Conservation (phyloP, 768 basidiomycete genomes). For the Mycena floridula region DNA sequence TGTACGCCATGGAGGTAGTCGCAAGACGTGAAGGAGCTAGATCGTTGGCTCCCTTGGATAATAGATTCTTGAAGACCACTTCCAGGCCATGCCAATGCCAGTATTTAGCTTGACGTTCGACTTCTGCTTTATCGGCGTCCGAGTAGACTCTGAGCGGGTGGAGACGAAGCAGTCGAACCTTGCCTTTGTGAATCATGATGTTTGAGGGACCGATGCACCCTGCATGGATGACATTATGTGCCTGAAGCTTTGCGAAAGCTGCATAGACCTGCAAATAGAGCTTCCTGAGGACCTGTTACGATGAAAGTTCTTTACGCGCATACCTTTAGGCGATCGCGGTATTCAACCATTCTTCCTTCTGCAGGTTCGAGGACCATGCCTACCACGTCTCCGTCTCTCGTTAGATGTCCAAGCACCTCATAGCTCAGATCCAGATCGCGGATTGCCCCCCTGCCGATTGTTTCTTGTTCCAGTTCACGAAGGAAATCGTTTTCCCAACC, state of each 20-base stretch:
- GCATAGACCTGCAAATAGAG: constrained; percentile 18
- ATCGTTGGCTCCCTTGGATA: background rate
- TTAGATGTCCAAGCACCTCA: constrained; percentile 16
- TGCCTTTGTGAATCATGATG: constrained; percentile 27
- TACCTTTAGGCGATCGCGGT: constrained; percentile 18
- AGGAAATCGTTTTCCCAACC: constrained; percentile 23
- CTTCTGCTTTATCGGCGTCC: constrained; percentile 1
- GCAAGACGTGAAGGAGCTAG: too few relatives aligned
- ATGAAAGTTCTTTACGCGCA: background rate
- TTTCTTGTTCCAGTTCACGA: constrained; percentile 19
- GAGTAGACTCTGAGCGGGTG: constrained; percentile 7
- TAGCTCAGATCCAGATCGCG: constrained; percentile 29
- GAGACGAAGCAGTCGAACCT: constrained; percentile 26
- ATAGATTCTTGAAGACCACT: constrained; percentile 18
- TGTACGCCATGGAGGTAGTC: too few relatives aligned
- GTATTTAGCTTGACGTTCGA: constrained; percentile 7
- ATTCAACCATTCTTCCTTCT: constrained; percentile 21
- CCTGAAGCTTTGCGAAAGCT: constrained; percentile 23
- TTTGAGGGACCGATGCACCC: constrained; percentile 14
- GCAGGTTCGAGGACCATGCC: constrained; percentile 33
- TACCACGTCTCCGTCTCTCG: constrained; percentile 20
- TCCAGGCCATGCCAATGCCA: constrained; percentile 23
- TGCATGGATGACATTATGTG: constrained; percentile 18
- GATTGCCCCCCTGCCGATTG: constrained; percentile 23
- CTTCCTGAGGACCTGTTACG: background rate